A percentile compares a stretch with the other conserved stretches of the same genome.
Evolutionary conservation across 768 basidiomycete species (phyloP).

Genomic region (Pulveroboletus sp.): DNA sequence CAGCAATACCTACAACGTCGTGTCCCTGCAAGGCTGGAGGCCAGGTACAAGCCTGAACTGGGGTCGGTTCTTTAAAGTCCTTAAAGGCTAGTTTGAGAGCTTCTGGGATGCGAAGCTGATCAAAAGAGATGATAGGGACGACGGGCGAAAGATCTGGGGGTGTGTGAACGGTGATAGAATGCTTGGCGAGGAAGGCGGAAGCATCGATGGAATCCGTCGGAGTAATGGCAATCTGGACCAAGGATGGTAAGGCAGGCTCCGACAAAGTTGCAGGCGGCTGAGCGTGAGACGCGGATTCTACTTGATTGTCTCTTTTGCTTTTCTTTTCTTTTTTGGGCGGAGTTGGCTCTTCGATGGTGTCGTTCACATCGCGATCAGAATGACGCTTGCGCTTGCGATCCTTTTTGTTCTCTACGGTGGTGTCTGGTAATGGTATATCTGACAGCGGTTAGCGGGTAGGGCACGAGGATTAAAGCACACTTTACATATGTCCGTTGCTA

Average conservation of each 20-base stretch:
- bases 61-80: conserved; percentile 84
- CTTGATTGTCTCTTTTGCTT: conserved; percentile 17
- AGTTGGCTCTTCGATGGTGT: conserved; percentile 6
- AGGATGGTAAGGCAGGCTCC: conserved; percentile 10
- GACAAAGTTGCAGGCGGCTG: too few species aligned
- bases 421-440: conserved; percentile 4
- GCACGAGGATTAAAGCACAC: too few species aligned
- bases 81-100: conserved; percentile 61
- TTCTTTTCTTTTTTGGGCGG: conserved; percentile 27
- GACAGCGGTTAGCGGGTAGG: too few species aligned
- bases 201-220: conserved; percentile 39
- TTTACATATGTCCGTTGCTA: too few species aligned
- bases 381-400: conserved; percentile 26
- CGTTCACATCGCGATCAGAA: too few species aligned
- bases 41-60: conserved; percentile 96
- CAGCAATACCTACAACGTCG: conserved; percentile 95
- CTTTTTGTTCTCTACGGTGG: conserved; percentile 14
- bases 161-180: conserved; percentile 71
- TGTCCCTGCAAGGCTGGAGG: conserved; percentile 75
- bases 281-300: too few species aligned
- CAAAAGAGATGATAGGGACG: conserved; percentile 72
- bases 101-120: conserved; percentile 64
- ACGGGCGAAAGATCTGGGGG: conserved; percentile 44
- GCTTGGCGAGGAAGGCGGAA: conserved; percentile 63
- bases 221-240: too few species aligned